A percentile compares a stretch with the other conserved stretches of the same genome.
These are phyloP conservation scores for Geotrichum siamense DNA, from an alignment of 1,139 yeast genomes.

Conservation along the genomic window DNA sequence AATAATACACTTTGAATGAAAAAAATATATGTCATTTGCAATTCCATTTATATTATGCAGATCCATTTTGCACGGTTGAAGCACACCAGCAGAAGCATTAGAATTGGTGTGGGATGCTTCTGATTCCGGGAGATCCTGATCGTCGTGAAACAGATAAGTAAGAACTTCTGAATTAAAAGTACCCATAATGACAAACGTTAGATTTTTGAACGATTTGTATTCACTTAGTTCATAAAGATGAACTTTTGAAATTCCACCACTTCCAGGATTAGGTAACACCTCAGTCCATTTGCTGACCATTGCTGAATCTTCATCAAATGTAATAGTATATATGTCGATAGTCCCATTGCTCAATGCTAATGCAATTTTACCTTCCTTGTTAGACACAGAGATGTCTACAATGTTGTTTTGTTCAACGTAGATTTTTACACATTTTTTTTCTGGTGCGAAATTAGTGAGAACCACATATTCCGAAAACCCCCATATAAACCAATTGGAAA, in stretches of 20 bases:
- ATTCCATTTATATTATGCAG: neutral
- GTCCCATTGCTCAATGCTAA: neutral
- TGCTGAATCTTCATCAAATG: neutral
- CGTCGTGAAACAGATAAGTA: neutral
- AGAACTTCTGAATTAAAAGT: neutral
- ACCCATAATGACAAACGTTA: no score
- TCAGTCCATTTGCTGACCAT: no score
- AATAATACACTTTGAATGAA: constrained; percentile 1
- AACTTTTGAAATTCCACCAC: neutral
- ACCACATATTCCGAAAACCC: neutral
- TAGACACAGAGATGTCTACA: constrained; percentile 1
- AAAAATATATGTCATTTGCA: neutral
- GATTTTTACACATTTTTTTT: neutral
- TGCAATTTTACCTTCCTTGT: neutral
- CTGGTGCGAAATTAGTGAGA: neutral
- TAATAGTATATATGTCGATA: neutral
- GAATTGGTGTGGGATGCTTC: no score
- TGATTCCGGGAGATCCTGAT: neutral
- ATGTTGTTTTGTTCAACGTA: no score
- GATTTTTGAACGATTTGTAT: neutral
- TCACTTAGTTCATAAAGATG: neutral
- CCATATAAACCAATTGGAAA: neutral
- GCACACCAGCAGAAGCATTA: no score
- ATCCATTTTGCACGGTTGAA: neutral
- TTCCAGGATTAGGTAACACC: no score